Evolutionary conservation across 192 early-diverging fungal species (phyloP), one percentile per base, ranked within the genome.

Genomic region (Hyaloraphidium curvatum): DNA sequence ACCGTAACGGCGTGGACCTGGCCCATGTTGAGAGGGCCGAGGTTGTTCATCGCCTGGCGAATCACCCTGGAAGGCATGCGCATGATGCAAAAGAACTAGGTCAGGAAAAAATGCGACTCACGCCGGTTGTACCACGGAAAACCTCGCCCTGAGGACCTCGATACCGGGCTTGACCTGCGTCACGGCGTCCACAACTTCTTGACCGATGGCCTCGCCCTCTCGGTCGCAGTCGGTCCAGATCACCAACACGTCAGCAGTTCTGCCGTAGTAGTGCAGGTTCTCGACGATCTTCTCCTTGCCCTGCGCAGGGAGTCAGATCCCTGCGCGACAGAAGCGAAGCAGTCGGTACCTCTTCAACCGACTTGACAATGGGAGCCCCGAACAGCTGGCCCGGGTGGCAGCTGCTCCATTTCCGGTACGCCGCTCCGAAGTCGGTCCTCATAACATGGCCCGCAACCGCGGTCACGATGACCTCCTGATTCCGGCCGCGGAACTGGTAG

Each of bases 151-250:
- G 62, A 68, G 73, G 2, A 98, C 81, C 7, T 56, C 28, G 5
- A 97, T 71, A 3, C 72, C 53, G 19, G 66, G 63, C 53, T 93
- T 90, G 0, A 63, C 69, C 9, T 52, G 30, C 3, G 59, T 58
- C 51, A 87, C 88, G 0, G 94, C 66, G 3, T 69, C 63, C 0
- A 68, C 77, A 16, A 91, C 73, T 52, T 98, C 94, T 9, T 66
- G 61, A 13, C 94, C 93, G 55, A 97, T 97, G 30, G 78, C 78
- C 55, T 97, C 93, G 26, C 93, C 93, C 66, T 96, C 90, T 5
- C 84, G 76, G 72, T 98, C 91, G 57, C 92, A 96, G 73, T 98
- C 94, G 2, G 94, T 98, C 94, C 94, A 98, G 39, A 98, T 98
- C 39, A 91, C 77, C 28, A 98, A 59, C 39, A 75, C 59, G 9